These are phyloP conservation scores for Pythium angustatum DNA, from an alignment of 352 stramenopile species.

Conservation along the genomic window DNA sequence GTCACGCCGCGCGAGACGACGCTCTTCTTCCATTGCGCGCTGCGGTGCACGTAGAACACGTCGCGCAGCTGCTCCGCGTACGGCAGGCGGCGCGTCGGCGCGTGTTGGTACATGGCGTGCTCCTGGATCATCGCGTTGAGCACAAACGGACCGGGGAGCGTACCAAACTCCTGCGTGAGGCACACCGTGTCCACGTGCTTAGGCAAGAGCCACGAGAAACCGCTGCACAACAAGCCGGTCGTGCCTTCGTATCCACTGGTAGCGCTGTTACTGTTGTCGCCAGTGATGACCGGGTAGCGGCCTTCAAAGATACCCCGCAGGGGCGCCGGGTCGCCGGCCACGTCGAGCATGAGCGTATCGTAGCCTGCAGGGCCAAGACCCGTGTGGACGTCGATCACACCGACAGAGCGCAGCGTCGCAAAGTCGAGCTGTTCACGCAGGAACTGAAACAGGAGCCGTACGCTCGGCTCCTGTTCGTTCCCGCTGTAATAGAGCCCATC, in stretches of 20 bases:
- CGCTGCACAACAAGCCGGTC: slow-evolving; percentile 44
- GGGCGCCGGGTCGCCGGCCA: background rate
- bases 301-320: slow-evolving; percentile 29
- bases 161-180: slow-evolving; percentile 76
- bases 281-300: slow-evolving; percentile 32
- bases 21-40: slow-evolving; percentile 56
- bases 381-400: slow-evolving; percentile 93
- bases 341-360: slow-evolving; percentile 49
- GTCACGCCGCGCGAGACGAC: slow-evolving; percentile 52
- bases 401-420: slow-evolving; percentile 36
- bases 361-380: slow-evolving; percentile 74
- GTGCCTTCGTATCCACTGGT: slow-evolving; percentile 58
- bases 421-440: slow-evolving; percentile 55
- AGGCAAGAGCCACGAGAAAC: slow-evolving; percentile 36
- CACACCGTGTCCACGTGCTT: slow-evolving; percentile 34
- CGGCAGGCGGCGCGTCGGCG: slow-evolving; percentile 40
- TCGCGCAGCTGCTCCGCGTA: slow-evolving; percentile 68
- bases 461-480: slow-evolving; percentile 65
- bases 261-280: slow-evolving; percentile 34
- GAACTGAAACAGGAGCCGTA: slow-evolving; percentile 59
- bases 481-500: slow-evolving; percentile 88
- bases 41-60: slow-evolving; percentile 78
- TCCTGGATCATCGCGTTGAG: slow-evolving; percentile 62
- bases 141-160: slow-evolving; percentile 52
- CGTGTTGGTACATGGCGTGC: slow-evolving; percentile 59